Evolutionary conservation across 2,329 filamentous ascomycete genomes (phyloP).

Genomic region (Colletotrichum caudatum): DNA sequence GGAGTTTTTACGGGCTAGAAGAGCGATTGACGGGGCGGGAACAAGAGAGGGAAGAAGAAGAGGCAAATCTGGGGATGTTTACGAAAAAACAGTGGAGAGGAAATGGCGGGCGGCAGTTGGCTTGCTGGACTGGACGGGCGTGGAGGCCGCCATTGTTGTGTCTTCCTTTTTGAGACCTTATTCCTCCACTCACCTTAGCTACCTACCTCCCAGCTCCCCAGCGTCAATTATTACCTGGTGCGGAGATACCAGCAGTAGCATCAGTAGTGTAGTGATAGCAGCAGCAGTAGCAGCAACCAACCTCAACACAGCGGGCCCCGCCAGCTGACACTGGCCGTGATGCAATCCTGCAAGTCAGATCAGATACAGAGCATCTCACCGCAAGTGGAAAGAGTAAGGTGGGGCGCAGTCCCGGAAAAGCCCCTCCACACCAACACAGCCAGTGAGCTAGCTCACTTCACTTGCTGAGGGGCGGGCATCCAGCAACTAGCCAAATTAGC

Average conservation of each 20-base stretch:
- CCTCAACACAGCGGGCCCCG: conserved; percentile 18
- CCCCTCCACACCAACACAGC: conserved; percentile 24
- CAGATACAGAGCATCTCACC: conserved; percentile 32
- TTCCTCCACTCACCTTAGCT: conserved; percentile 15
- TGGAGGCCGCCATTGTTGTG: conserved; percentile 37
- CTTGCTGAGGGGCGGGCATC: background rate
- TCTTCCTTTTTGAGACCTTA: conserved; percentile 29
- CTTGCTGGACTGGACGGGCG: conserved; percentile 15
- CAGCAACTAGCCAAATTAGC: conserved; percentile 16
- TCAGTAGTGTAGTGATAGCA: background rate
- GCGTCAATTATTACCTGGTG: conserved; percentile 8
- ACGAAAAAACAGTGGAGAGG: conserved; percentile 39
- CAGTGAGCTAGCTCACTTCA: background rate
- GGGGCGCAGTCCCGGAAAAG: conserved; percentile 14
- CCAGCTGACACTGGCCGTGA: conserved; percentile 40
- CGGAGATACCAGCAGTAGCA: conserved; percentile 7
- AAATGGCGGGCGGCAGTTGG: conserved; percentile 19
- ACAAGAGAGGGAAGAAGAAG: conserved; percentile 26
- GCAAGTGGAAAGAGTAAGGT: conserved; percentile 36
- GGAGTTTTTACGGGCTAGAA: background rate
- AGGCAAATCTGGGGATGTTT: conserved; percentile 29
- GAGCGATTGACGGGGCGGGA: conserved; percentile 21
- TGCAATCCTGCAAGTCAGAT: conserved; percentile 42
- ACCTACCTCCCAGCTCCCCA: conserved; percentile 20
- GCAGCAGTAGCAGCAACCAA: background rate